phyloP scores from a whole-genome alignment of 1,139 yeast genomes.

The Suhomyces terraborum region DNA sequence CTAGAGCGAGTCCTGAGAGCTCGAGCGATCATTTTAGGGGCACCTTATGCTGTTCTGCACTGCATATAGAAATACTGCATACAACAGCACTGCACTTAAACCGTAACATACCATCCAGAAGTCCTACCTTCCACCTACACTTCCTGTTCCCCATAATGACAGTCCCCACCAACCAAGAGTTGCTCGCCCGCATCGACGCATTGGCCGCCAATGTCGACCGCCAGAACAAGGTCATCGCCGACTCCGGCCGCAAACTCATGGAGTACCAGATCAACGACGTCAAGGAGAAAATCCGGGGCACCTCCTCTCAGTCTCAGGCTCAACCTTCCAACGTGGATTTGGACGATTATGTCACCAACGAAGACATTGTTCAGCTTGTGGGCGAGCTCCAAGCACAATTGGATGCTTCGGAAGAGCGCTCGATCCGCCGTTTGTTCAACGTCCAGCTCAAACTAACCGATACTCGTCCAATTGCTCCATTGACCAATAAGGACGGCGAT shows the following conservation, averaged over 20 bases:
- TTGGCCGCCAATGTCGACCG: constrained; percentile 52
- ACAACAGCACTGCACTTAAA: background rate
- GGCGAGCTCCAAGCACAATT: constrained; percentile 89
- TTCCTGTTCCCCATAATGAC: constrained; percentile 6
- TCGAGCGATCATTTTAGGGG: too few relatives aligned
- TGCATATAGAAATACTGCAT: background rate
- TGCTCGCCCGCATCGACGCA: constrained; percentile 39
- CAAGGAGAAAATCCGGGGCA: constrained; percentile 38
- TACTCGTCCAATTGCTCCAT: constrained; percentile 15
- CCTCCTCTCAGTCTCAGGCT: too few relatives aligned
- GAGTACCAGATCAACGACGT: constrained; percentile 62
- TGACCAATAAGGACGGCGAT: constrained; percentile 55
- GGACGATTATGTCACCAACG: constrained; percentile 70
- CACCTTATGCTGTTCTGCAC: background rate
- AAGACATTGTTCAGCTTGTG: constrained; percentile 69
- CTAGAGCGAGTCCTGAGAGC: too few relatives aligned
- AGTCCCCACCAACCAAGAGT: constrained; percentile 9
- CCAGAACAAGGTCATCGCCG: constrained; percentile 43
- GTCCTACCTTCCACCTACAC: too few relatives aligned
- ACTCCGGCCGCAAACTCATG: constrained; percentile 78
- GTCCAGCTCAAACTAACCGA: constrained; percentile 22
- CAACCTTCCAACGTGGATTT: constrained; percentile 38
- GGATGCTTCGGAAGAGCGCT: constrained; percentile 67
- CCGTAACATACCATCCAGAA: too few relatives aligned
- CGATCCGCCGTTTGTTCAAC: constrained; percentile 60